Evolutionary conservation across 139 green algal genomes (phyloP).

Genomic region (Mesotaenium endlicherianum): DNA sequence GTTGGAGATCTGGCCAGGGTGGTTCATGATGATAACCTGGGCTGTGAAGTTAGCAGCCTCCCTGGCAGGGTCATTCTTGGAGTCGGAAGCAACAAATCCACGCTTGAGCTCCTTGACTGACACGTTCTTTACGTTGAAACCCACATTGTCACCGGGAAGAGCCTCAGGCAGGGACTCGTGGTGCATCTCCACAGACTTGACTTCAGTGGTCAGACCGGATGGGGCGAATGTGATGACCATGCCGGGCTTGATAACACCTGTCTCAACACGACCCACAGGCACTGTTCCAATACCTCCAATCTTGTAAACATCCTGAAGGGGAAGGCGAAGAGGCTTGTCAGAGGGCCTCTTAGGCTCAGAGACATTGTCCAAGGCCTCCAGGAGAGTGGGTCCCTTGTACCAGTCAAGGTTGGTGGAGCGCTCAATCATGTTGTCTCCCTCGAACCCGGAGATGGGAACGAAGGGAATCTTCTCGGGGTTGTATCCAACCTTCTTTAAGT

Average conservation of each 20-base stretch:
- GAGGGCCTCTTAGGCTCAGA: slow-evolving; percentile 48
- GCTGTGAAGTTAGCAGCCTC: slow-evolving; percentile 64
- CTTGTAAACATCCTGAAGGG: slow-evolving; percentile 90
- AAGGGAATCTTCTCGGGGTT: slow-evolving; percentile 85
- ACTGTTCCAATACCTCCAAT: slow-evolving; percentile 99
- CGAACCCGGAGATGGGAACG: slow-evolving; percentile 97
- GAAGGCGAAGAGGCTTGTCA: slow-evolving; percentile 53
- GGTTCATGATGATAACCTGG: slow-evolving; percentile 73
- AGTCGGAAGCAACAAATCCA: slow-evolving; percentile 61
- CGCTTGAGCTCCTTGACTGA: slow-evolving; percentile 51
- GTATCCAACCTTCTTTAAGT: slow-evolving; percentile 81
- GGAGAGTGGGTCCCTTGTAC: slow-evolving; percentile 80
- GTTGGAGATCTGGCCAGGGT: slow-evolving; percentile 63
- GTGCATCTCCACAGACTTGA: slow-evolving; percentile 99
- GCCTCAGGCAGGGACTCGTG: slow-evolving; percentile 88
- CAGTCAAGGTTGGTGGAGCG: slow-evolving; percentile 91
- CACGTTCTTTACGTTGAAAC: slow-evolving; percentile 97
- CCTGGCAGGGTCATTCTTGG: slow-evolving; percentile 69
- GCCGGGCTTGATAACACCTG: slow-evolving; percentile 89
- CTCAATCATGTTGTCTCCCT: slow-evolving; percentile 98
- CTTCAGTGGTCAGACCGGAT: slow-evolving; percentile 86
- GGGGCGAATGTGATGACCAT: slow-evolving; percentile 75
- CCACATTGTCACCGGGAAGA: slow-evolving; percentile 96
- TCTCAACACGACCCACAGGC: slow-evolving; percentile 95
- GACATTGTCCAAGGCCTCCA: slow-evolving; percentile 61